Base-by-base conservation (phyloP, 164 flowering plant species). In the Magnolia officinalis region DNA sequence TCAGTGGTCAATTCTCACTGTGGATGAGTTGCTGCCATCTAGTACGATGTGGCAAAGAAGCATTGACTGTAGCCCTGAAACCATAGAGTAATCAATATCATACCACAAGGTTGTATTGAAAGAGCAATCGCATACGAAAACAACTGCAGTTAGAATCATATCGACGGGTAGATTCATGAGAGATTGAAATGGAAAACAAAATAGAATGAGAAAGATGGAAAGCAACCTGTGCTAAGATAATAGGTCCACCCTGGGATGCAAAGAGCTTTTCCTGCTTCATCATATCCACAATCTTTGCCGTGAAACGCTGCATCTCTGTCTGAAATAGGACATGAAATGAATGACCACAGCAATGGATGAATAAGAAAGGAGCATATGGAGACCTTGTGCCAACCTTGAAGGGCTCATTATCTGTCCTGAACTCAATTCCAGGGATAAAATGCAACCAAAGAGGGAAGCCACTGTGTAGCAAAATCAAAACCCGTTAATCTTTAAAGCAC, bases 381-480 rank as follows among this genome's bases (percentile, higher is more conserved):
- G n/a, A 71, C 18, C 24, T 20, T 1, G 63, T 49, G 14, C 8
- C 71, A 74, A 94, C 99, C 96, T 94, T 92, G 87, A 90, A 96
- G 4, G 98, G 98, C 78, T 84, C 93, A 70, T 96, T 94, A 75
- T 96, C 90, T 8, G 98, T 94, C 78, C 99, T 88, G 37, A 96
- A 81, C 82, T 88, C 8, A 20, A 96, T 89, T 71, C 97, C 98
- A 1, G 95, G 98, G 14, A 96, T 81, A 68, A 91, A 94, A 86
- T 94, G 98, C 90, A 96, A 74, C 99, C 99, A 96, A 70, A 96
- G 77, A 72, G 99, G 99, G 77, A 96, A 96, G 0, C 99, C 99
- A 21, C 99, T 96, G 90, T 94, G 90, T 11, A 72, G 59, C 63
- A 55, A 73, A 31, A 59, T 9, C 24, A 65, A 61, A 71, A 72